These are phyloP conservation scores for Magnolia sinica DNA, from an alignment of 164 flowering plant genomes.

Conservation along the genomic window DNA sequence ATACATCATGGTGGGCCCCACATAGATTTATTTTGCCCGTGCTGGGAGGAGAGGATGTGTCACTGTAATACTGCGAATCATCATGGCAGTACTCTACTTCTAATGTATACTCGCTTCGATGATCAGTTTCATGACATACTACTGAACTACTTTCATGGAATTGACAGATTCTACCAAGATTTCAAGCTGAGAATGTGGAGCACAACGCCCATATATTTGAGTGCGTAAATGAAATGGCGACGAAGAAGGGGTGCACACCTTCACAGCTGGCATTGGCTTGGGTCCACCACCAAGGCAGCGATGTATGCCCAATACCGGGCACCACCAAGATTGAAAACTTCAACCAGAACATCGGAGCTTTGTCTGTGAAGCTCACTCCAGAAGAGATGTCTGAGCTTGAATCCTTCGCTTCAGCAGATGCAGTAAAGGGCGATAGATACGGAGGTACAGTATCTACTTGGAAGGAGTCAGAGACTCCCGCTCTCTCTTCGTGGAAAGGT, in stretches of 20 bases:
- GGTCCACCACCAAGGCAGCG: slow-evolving; percentile 40
- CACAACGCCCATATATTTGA: slow-evolving; percentile 29
- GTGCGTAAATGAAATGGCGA: slow-evolving; percentile 25
- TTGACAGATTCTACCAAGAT: slow-evolving; percentile 31
- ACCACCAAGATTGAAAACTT: slow-evolving; percentile 50
- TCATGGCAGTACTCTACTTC: not conserved
- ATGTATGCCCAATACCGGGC: slow-evolving; percentile 46
- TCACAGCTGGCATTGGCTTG: slow-evolving; percentile 43
- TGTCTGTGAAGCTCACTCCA: slow-evolving; percentile 31
- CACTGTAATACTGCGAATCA: not conserved
- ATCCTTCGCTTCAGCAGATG: slow-evolving; percentile 21
- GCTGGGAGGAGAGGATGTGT: slow-evolving; percentile 4
- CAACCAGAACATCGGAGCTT: slow-evolving; percentile 39
- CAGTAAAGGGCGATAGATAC: slow-evolving; percentile 30
- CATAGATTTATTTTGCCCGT: too few species aligned
- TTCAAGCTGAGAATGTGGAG: slow-evolving; percentile 31
- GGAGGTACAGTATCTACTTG: not conserved
- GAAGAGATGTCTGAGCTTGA: slow-evolving; percentile 42
- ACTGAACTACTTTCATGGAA: not conserved
- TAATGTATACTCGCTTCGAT: not conserved
- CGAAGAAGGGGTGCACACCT: slow-evolving; percentile 36
- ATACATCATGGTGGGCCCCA: too few species aligned
- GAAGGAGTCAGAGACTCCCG: slow-evolving; percentile 23
- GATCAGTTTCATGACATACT: not conserved
- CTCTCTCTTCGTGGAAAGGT: slow-evolving; percentile 25